These are phyloP conservation scores for Schwanniomyces etchellsii DNA, from an alignment of 1,139 yeast genomes.

Conservation along the genomic window DNA sequence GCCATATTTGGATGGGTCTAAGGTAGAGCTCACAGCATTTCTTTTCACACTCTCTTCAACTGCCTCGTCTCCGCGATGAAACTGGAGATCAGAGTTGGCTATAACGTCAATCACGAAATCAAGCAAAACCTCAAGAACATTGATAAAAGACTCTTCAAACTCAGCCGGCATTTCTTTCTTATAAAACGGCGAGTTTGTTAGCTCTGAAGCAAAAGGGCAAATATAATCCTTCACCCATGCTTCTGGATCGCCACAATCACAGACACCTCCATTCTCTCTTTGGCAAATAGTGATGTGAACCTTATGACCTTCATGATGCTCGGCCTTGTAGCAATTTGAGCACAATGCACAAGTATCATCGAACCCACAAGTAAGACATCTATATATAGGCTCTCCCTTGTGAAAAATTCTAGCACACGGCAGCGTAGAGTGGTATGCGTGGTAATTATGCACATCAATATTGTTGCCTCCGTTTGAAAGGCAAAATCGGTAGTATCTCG, in stretches of 20 bases:
- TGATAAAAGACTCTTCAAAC: slow-evolving; percentile 19
- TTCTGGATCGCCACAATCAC: slow-evolving; percentile 63
- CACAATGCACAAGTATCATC: slow-evolving; percentile 90
- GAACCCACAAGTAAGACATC: slow-evolving; percentile 77
- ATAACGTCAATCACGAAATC: slow-evolving; percentile 79
- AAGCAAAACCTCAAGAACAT: slow-evolving; percentile 49
- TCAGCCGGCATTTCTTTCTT: slow-evolving; percentile 26
- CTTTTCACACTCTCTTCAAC: slow-evolving; percentile 16
- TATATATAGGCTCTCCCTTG: slow-evolving; percentile 82
- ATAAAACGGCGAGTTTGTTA: slow-evolving; percentile 7
- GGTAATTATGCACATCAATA: slow-evolving; percentile 23
- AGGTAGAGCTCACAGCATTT: slow-evolving; percentile 21
- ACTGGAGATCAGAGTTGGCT: slow-evolving; percentile 37
- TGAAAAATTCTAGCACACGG: slow-evolving; percentile 75
- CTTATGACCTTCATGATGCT: slow-evolving; percentile 70
- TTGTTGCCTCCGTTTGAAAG: slow-evolving; percentile 16
- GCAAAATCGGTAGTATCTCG: slow-evolving; percentile 22
- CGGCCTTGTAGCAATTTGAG: slow-evolving; percentile 66
- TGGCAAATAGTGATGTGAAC: slow-evolving; percentile 69
- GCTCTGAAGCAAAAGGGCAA: slow-evolving; percentile 28
- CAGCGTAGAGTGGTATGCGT: slow-evolving; percentile 56
- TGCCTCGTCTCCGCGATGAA: slow-evolving; percentile 19
- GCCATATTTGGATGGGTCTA: slow-evolving; percentile 30
- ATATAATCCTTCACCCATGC: slow-evolving; percentile 43
- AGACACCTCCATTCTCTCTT: slow-evolving; percentile 83